A percentile compares a stretch with the other conserved stretches of the same genome.
Conservation (phyloP, 2,329 filamentous ascomycete species). For the Fusarium sp. region DNA sequence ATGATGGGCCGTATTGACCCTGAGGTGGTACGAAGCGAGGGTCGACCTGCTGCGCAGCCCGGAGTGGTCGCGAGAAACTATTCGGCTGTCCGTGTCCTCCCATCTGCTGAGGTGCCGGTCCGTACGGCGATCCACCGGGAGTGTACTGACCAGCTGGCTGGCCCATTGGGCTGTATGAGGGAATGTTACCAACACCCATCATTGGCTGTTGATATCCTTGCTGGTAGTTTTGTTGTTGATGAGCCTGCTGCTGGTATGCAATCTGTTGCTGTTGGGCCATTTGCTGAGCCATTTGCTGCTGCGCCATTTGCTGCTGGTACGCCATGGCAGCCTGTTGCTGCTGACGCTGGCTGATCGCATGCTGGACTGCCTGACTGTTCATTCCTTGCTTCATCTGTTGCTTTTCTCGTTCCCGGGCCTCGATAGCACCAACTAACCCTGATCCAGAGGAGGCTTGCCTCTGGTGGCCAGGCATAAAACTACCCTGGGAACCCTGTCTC, state of each 20-base stretch:
- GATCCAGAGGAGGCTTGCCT: conserved; percentile 61
- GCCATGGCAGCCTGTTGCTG: conserved; percentile 30
- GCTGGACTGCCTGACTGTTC: conserved; percentile 50
- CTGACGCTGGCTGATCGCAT: conserved; percentile 34
- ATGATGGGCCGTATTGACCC: conserved; percentile 43
- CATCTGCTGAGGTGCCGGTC: conserved; percentile 35
- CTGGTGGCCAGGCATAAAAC: conserved; percentile 64
- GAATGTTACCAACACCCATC: conserved; percentile 39
- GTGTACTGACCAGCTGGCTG: conserved; percentile 34
- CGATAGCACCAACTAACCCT: conserved; percentile 81
- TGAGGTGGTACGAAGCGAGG: conserved; percentile 44
- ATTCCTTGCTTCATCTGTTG: conserved; percentile 74
- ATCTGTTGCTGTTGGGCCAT: conserved; percentile 46
- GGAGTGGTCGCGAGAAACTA: conserved; percentile 49
- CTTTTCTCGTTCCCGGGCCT: conserved; percentile 81
- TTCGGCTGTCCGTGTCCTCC: conserved; percentile 31
- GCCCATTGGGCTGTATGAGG: conserved; percentile 40
- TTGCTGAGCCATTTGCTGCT: conserved; percentile 42
- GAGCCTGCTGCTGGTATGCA: conserved; percentile 59
- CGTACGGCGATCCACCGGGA: conserved; percentile 33
- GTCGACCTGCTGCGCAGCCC: conserved; percentile 42
- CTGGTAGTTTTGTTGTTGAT: conserved; percentile 42
- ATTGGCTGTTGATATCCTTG: conserved; percentile 38
- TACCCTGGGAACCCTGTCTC: conserved; percentile 60
- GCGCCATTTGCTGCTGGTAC: conserved; percentile 62